phyloP scores from a whole-genome alignment of 2,329 filamentous ascomycete genomes.

The Hirsutella minnesotensis region DNA sequence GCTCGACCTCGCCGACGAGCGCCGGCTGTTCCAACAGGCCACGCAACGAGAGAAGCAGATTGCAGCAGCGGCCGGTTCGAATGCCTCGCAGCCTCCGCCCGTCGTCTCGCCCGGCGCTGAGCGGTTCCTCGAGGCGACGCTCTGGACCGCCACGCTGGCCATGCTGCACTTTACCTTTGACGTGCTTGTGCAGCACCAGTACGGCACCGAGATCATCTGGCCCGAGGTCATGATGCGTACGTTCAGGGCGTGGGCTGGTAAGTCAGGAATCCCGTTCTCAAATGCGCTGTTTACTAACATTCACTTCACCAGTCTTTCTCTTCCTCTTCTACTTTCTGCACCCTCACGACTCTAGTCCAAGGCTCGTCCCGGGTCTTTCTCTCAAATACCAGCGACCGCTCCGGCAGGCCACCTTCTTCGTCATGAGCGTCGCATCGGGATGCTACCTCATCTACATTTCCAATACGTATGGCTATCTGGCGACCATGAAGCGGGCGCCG shows the following conservation, averaged over 20 bases:
- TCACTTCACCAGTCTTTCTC: slow-evolving; percentile 32
- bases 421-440: slow-evolving; percentile 48
- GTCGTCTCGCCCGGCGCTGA: slow-evolving; percentile 32
- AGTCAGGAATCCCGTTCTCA: not conserved
- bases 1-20: slow-evolving; percentile 59
- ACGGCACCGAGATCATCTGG: slow-evolving; percentile 56
- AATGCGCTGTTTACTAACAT: not conserved
- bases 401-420: slow-evolving; percentile 52
- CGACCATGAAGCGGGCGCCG: slow-evolving; percentile 86
- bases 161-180: slow-evolving; percentile 71
- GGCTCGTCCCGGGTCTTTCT: slow-evolving; percentile 38
- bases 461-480: slow-evolving; percentile 70
- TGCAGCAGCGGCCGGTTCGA: too few species aligned
- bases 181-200: slow-evolving; percentile 69
- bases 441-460: slow-evolving; percentile 74
- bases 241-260: slow-evolving; percentile 40
- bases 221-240: slow-evolving; percentile 38
- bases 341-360: slow-evolving; percentile 35
- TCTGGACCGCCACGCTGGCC: slow-evolving; percentile 51
- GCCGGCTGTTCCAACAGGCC: slow-evolving; percentile 42
- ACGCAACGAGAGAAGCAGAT: slow-evolving; percentile 23
- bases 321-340: slow-evolving; percentile 46
- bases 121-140: slow-evolving; percentile 39
- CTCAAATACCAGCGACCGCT: slow-evolving; percentile 31
- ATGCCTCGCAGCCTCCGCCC: slow-evolving; percentile 2